Percentiles rank a stretch among this genome's conserved stretches.
Evolutionary conservation across 2,329 filamentous ascomycete species (phyloP).

Genomic region (Arthroderma sp.): DNA sequence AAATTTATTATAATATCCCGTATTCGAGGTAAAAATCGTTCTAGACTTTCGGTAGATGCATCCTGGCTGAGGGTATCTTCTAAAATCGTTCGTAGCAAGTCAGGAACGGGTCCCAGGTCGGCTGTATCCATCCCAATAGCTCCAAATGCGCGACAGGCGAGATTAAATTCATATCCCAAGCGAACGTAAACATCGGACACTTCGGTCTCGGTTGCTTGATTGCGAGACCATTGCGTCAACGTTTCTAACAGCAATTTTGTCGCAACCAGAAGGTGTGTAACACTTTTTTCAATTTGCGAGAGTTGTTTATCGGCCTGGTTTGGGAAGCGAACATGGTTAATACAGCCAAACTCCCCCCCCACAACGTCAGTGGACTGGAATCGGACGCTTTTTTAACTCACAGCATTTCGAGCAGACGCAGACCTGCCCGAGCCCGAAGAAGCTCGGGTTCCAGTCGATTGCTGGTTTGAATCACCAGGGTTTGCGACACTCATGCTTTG

Average conservation of each 20-base stretch:
- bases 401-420: slow-evolving; percentile 40
- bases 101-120: slow-evolving; percentile 89
- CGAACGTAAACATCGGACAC: slow-evolving; percentile 98
- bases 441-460: slow-evolving; percentile 45
- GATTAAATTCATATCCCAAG: slow-evolving; percentile 97
- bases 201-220: slow-evolving; percentile 79
- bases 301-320: slow-evolving; percentile 57
- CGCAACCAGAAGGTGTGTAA: slow-evolving; percentile 91
- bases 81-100: slow-evolving; percentile 75
- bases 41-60: slow-evolving; percentile 82
- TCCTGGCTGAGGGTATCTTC: slow-evolving; percentile 95
- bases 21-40: slow-evolving; percentile 85
- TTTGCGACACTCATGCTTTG: not conserved
- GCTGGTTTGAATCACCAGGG: slow-evolving; percentile 16
- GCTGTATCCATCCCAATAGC: slow-evolving; percentile 92
- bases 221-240: slow-evolving; percentile 91
- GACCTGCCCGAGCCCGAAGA: slow-evolving; percentile 56
- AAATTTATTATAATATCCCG: slow-evolving; percentile 98
- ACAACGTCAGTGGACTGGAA: too few species aligned
- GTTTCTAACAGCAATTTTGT: slow-evolving; percentile 97
- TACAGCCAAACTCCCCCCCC: too few species aligned
- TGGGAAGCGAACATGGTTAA: slow-evolving; percentile 1
- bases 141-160: slow-evolving; percentile 91
- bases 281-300: slow-evolving; percentile 97
- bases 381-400: slow-evolving; percentile 22